Conservation (phyloP, 78 protist species). For the Emiliania huxleyi region DNA sequence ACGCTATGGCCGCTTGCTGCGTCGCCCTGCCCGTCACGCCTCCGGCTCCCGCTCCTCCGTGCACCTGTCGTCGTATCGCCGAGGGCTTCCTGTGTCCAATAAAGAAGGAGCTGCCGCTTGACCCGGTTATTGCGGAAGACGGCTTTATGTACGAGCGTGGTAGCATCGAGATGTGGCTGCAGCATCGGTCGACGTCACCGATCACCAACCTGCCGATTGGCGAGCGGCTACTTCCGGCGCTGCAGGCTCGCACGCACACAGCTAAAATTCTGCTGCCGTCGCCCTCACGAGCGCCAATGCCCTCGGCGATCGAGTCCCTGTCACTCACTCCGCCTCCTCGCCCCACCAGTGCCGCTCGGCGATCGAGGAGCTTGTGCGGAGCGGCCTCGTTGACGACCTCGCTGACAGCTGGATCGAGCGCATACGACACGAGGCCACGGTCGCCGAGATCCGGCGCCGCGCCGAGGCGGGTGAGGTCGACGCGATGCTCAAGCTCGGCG, state of each 20-base stretch:
- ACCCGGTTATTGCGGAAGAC: not conserved
- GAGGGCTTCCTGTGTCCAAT: not conserved
- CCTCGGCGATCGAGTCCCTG: too few species aligned
- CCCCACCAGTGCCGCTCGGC: not conserved
- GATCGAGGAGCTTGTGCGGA: not conserved
- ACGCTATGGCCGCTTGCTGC: too few species aligned
- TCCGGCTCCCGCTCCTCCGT: too few species aligned
- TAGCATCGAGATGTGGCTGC: not conserved
- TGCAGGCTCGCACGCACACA: too few species aligned
- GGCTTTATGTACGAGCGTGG: not conserved
- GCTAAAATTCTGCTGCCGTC: too few species aligned
- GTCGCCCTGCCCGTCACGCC: too few species aligned
- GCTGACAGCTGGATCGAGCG: not conserved
- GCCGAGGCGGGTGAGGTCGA: not conserved
- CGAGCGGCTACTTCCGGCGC: not conserved
- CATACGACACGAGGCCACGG: not conserved
- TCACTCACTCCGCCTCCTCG: too few species aligned
- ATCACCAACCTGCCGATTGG: not conserved
- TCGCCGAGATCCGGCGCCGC: not conserved
- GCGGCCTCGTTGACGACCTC: not conserved
- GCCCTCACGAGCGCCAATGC: too few species aligned
- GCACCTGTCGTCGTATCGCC: too few species aligned
- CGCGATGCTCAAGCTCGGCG: not conserved
- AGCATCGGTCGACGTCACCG: not conserved
- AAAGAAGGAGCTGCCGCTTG: not conserved